Percentiles rank a stretch among this genome's conserved stretches.
phyloP scores from a whole-genome alignment of 1,139 yeast genomes.

The Pichia sp. region DNA sequence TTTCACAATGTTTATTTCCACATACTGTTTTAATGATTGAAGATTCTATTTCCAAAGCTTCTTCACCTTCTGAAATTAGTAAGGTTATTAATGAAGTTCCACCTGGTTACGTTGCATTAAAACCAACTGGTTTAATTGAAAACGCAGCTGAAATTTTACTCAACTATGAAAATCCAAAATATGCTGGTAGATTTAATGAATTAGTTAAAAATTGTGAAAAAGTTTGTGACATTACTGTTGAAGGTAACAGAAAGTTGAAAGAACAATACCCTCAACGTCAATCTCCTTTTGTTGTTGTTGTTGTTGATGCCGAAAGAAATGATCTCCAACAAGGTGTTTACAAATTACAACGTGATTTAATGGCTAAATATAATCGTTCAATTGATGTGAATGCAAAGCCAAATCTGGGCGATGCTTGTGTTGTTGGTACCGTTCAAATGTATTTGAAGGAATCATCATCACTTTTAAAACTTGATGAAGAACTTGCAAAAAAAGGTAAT shows the following conservation, averaged over 20 bases:
- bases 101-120: slow-evolving; percentile 81
- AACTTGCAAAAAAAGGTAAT: slow-evolving; percentile 52
- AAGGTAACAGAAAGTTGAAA: slow-evolving; percentile 44
- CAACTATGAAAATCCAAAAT: slow-evolving; percentile 48
- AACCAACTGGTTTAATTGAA: slow-evolving; percentile 83
- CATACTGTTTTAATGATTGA: slow-evolving; percentile 51
- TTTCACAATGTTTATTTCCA: slow-evolving; percentile 65
- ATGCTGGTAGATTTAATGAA: slow-evolving; percentile 47
- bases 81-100: slow-evolving; percentile 55
- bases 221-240: slow-evolving; percentile 51
- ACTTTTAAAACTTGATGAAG: slow-evolving; percentile 57
- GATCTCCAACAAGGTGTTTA: slow-evolving; percentile 89
- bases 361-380: slow-evolving; percentile 62
- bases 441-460: slow-evolving; percentile 68
- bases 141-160: slow-evolving; percentile 72
- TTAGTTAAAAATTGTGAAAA: slow-evolving; percentile 61
- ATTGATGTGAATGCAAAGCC: slow-evolving; percentile 5
- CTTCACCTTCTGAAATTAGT: slow-evolving; percentile 36
- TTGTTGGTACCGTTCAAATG: slow-evolving; percentile 92
- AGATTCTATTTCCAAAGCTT: slow-evolving; percentile 46
- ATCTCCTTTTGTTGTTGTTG: slow-evolving; percentile 78
- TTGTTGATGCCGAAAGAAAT: slow-evolving; percentile 88
- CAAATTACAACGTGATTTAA: slow-evolving; percentile 79
- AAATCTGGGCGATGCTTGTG: slow-evolving; percentile 45
- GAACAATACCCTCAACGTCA: slow-evolving; percentile 57